Base-by-base conservation (phyloP, 225 moss, liverwort and hornwort genomes). In the Marchantia polymorpha region DNA sequence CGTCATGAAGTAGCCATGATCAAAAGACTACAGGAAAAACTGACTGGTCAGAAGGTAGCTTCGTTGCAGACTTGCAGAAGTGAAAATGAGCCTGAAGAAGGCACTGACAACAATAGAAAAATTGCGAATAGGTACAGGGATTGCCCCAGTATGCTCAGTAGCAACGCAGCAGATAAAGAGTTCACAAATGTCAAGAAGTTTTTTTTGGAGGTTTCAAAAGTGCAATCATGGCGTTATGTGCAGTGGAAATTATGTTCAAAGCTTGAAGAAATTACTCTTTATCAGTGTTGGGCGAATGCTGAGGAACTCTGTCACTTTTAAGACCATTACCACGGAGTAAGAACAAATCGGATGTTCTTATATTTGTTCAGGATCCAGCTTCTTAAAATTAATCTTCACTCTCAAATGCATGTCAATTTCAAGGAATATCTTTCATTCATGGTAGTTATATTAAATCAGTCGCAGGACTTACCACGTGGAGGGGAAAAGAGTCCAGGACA, bases 1-100 rank as follows among this genome's bases (percentile, higher is more conserved):
- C 78, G 93, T 91, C 89, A 91, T 83, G 83, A 93, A 93, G 79
- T 91, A 91, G 73, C 93, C 93, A 55, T 93, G 93, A 78, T 93
- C 93, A 75, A 93, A 91, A 71, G 93, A 88, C 91, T 91, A 86
- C 89, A 74, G 48, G 12, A 77, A 86, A 73, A 26, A 73, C 17
- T 74, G 56, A 72, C 20, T 10, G 61, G 69, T 48, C 61, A 80
- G 56, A 29, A 75, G 59, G 4, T 25, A 26, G 17, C 26, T 7
- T 82, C 76, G 30, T 51, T 20, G 7, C 23, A 50, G 52, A 13
- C 77, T 19, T 20, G 2, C 22, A 48, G 3, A 29, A 12, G 9
- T 4, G 20, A 70, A 46, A 48, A 20, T 49, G 15, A 70, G 50
- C 22, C 31, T 20, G 50, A 4, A 56, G 3, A 16, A 53, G n/a